Conservation (phyloP, 2,329 filamentous ascomycete species). For the Proliferodiscus dingleyae region DNA sequence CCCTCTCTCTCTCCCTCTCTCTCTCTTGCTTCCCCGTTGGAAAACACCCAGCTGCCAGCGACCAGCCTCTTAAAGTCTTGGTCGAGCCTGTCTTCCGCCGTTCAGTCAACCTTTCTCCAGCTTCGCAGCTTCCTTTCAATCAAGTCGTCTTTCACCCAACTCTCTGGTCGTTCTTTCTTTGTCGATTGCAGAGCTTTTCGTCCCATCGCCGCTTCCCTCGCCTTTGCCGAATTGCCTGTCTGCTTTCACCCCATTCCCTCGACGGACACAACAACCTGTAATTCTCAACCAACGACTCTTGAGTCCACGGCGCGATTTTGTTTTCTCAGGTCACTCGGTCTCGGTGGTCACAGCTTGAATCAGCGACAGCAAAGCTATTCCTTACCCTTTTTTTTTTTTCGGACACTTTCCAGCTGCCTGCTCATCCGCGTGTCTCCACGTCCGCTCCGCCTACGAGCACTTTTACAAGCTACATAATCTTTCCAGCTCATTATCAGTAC, state of each 20-base stretch:
- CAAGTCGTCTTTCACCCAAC: slow-evolving; percentile 1
- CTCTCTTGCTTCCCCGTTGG: too few species aligned
- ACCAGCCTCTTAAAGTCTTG: too few species aligned
- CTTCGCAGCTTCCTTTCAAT: slow-evolving; percentile 17
- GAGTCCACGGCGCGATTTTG: slow-evolving; percentile 24
- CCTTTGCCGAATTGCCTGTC: slow-evolving; percentile 4
- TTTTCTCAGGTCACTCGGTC: slow-evolving; percentile 19
- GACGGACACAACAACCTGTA: slow-evolving; percentile 20
- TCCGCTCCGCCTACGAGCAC: slow-evolving; percentile 20
- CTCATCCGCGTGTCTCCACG: slow-evolving; percentile 27
- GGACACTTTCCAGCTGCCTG: slow-evolving; percentile 21
- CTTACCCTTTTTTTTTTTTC: slow-evolving; percentile 18
- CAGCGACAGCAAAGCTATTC: slow-evolving; percentile 23
- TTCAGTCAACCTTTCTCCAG: not conserved
- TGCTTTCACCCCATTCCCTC: slow-evolving; percentile 1
- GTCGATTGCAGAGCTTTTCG: slow-evolving; percentile 25
- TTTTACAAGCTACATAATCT: slow-evolving; percentile 27
- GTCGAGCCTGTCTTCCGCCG: slow-evolving; percentile 1
- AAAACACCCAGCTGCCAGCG: too few species aligned
- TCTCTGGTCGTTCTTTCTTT: slow-evolving; percentile 25
- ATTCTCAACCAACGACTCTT: slow-evolving; percentile 21
- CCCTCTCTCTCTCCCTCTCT: too few species aligned
- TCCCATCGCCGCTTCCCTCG: slow-evolving; percentile 8
- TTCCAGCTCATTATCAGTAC: slow-evolving; percentile 23
- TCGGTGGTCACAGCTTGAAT: slow-evolving; percentile 24